Evolutionary conservation across 805 yeast genomes (phyloP).

Genomic region (Wickerhamomyces tratensis): DNA sequence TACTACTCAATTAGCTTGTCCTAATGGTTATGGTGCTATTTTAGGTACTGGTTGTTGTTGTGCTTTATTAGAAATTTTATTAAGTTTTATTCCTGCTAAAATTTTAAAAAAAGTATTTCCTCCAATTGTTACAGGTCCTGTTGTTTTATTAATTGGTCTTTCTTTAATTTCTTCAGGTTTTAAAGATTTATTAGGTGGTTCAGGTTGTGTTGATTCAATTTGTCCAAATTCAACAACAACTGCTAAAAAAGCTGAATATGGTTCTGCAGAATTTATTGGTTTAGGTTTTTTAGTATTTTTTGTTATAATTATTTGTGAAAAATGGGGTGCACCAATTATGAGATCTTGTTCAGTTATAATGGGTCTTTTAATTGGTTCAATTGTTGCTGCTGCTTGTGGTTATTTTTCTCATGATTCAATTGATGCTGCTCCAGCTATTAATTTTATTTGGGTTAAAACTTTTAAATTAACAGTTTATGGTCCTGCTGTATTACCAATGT

Average conservation of each 20-base stretch:
- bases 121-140: conserved; percentile 87
- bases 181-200: conserved; percentile 83
- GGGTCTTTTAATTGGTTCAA: conserved; percentile 81
- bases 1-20: conserved; percentile 55
- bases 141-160: conserved; percentile 76
- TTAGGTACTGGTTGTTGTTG: conserved; percentile 72
- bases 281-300: conserved; percentile 76
- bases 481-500: conserved; percentile 76
- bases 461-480: conserved; percentile 71
- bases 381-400: conserved; percentile 87
- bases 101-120: conserved; percentile 71
- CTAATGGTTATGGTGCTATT: conserved; percentile 81
- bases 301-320: conserved; percentile 66
- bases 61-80: conserved; percentile 57
- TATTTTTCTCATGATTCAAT: conserved; percentile 57
- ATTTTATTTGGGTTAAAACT: conserved; percentile 83
- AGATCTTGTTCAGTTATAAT: conserved; percentile 86
- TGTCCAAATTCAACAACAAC: conserved; percentile 37
- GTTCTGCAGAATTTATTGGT: conserved; percentile 83
- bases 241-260: conserved; percentile 65
- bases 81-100: conserved; percentile 73
- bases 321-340: conserved; percentile 92
- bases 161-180: conserved; percentile 65
- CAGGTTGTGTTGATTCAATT: conserved; percentile 39
- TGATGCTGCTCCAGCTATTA: conserved; percentile 69